Evolutionary conservation across 768 basidiomycete genomes (phyloP).

Genomic region (Agrocybe chaxingu): DNA sequence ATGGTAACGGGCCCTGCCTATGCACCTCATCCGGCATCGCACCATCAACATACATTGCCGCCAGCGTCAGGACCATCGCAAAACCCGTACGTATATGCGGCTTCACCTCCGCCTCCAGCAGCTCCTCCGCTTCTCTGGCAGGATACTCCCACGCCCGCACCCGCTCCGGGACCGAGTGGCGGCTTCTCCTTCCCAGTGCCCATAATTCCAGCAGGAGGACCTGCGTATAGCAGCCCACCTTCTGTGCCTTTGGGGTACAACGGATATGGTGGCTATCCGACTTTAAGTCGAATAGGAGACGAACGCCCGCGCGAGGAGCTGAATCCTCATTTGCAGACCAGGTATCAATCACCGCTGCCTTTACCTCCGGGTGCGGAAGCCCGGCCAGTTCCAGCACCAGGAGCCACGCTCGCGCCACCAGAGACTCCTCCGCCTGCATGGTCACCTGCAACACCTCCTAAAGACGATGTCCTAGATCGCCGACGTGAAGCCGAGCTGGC

Average conservation of each 20-base stretch:
- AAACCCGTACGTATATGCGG: constrained; percentile 6
- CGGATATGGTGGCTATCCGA: not conserved
- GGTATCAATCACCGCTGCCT: constrained; percentile 55
- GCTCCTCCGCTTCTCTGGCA: constrained; percentile 17
- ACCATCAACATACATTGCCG: not conserved
- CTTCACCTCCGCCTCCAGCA: constrained; percentile 2
- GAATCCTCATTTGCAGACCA: constrained; percentile 29
- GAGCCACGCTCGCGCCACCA: not conserved
- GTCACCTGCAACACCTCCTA: constrained; percentile 3
- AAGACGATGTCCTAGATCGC: no score
- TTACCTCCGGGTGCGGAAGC: constrained; percentile 36
- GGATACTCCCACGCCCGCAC: not conserved
- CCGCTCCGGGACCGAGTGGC: constrained; percentile 5
- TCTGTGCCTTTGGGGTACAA: not conserved
- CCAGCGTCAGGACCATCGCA: not conserved
- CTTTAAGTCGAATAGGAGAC: not conserved
- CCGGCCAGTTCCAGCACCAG: not conserved
- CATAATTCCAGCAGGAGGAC: constrained; percentile 5
- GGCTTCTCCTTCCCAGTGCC: constrained; percentile 33
- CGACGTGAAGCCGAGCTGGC: no score
- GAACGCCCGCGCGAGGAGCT: not conserved
- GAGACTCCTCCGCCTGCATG: constrained; percentile 10
- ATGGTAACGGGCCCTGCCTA: not conserved
- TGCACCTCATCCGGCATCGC: constrained; percentile 3
- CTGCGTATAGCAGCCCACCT: not conserved